Base-by-base conservation (phyloP, 495 filamentous ascomycete genomes). In the Xylaria curta region DNA sequence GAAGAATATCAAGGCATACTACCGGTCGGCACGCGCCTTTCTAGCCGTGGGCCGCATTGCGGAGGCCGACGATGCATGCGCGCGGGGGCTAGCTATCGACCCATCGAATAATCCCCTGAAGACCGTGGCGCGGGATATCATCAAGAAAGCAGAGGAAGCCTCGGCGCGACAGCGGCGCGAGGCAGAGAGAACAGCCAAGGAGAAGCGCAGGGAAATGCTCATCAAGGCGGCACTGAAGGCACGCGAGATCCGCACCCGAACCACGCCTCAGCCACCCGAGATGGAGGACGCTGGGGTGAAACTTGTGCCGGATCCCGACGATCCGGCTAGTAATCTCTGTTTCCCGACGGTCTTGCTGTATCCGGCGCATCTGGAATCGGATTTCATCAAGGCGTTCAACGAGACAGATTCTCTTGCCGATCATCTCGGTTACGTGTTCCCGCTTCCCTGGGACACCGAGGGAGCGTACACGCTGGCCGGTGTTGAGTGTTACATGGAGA, bases 401-500 rank as follows among this genome's bases (percentile, higher is more conserved):
- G 95, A 98, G 84, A 88, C 85, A 60, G 88, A 91, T 66, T 88
- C 81, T 0, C 73, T 98, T 31, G 86, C 81, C 8, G 87, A 93
- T 67, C 93, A 97, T 75, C 82, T 99, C 59, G 84, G 85, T 0
- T 96, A 97, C 70, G 91, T 98, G 19, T 89, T 98, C 66, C 89
- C 89, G 44, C 76, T 86, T 74, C 92, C 93, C n/a, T 98, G 95
- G 96, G 96, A 99, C 77, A 74, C 78, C 19, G 83, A 86, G 73
- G 81, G 87, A 5, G 91, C 92, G 75, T 97, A 97, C 74, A 85
- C 80, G 10, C 74, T 83, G 0, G 81, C 82, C 0, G 80, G 83
- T 8, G 92, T 98, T n/a, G 94, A 97, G 75, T 95, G 92, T 74
- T 99, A 91, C 78, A 92, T 95, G 86, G 93, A 97, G 83, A 98